Evolutionary conservation across 495 filamentous ascomycete genomes (phyloP), one percentile per base, ranked within the genome.

Genomic region (Lentithecium fluviatile): DNA sequence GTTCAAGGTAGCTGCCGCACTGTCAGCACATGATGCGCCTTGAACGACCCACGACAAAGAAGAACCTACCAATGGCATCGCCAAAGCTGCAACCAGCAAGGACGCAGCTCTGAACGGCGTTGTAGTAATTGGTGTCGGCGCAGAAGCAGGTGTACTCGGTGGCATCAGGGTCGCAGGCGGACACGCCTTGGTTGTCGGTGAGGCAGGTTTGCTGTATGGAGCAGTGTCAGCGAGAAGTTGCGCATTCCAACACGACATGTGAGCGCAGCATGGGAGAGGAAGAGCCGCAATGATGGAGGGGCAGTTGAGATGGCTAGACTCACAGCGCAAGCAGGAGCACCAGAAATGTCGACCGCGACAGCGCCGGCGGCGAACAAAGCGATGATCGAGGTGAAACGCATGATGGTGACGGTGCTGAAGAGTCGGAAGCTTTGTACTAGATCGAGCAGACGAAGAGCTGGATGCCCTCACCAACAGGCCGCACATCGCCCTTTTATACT

Each of bases 121-220:
- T 51, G 19, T 51, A 51, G 48, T 32, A 51, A 2, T 51, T 51
- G 6, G 48, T 51, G 17, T 51, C 48, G 48, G 48, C 48, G 26
- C 48, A 51, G 24, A 51, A 51, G 48, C 48, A 51, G 19, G 48
- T 51, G 24, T 17, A 36, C 4, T 6, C 23, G 2, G 24, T 34
- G n/a, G 48, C 48, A 6, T 29, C n/a, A 17, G 48, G 48, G 48
- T 51, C 48, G 19, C 48, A 51, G 19, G 48, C 34, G 3, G 48
- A 51, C 8, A 2, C 2, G 26, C 24, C 15, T 32, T 26, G 23
- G 24, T 51, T 51, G 6, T 51, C n/a, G 25, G 23, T 29, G 24
- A 51, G 48, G 48, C 48, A 51, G 2, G 21, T 51, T 51, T 51
- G 48, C 48, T 51, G 29, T 12, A 8, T 29, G 10, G 29, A 3